Evolutionary conservation across 2,329 filamentous ascomycete genomes (phyloP).

Genomic region (Trichoderma harzianum): DNA sequence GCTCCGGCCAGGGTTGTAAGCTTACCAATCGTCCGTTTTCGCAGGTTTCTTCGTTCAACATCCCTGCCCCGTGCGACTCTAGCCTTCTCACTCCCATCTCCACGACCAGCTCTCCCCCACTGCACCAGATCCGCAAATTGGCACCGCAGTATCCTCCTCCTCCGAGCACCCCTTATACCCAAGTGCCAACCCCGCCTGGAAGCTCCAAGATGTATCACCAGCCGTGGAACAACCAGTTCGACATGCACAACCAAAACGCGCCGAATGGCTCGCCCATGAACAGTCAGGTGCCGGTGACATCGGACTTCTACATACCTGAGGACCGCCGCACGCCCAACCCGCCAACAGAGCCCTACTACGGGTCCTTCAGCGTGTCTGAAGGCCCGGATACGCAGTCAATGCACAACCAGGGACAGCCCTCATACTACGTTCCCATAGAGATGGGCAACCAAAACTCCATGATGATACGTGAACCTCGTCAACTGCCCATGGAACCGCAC

Average conservation of each 20-base stretch:
- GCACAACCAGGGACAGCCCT: conserved; percentile 24
- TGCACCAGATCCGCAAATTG: conserved; percentile 43
- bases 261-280: conserved; percentile 47
- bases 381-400: conserved; percentile 27
- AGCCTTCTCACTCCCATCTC: conserved; percentile 52
- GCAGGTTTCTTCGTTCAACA: conserved; percentile 32
- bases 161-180: conserved; percentile 35
- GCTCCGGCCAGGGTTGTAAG: neutral
- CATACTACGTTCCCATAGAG: conserved; percentile 29
- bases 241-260: conserved; percentile 40
- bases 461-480: conserved; percentile 24
- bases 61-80: conserved; percentile 39
- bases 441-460: conserved; percentile 29
- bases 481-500: conserved; percentile 26
- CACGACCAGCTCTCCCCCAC: conserved; percentile 45
- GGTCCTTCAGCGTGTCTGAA: conserved; percentile 36
- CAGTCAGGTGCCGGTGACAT: conserved; percentile 34
- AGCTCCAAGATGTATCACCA: conserved; percentile 44
- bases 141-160: conserved; percentile 40
- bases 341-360: conserved; percentile 35
- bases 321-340: conserved; percentile 38
- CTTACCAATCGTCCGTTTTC: conserved; percentile 6
- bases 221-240: conserved; percentile 39
- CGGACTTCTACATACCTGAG: conserved; percentile 39
- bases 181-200: conserved; percentile 48